Conservation (phyloP, 2,329 filamentous ascomycete genomes). For the Thermothelomyces thermophilus region DNA sequence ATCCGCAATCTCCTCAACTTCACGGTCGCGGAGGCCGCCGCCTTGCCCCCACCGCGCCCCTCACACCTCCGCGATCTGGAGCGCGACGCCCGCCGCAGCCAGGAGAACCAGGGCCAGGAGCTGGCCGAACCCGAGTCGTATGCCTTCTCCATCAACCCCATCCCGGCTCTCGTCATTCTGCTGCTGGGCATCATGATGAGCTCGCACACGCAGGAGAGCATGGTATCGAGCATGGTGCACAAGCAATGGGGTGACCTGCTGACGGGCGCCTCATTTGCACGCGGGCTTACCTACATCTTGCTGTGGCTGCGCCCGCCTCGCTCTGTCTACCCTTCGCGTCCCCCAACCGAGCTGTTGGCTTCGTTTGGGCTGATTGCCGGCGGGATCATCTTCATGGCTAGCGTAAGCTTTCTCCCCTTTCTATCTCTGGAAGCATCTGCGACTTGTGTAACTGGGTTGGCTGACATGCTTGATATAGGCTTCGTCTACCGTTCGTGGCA, state of each 20-base stretch:
- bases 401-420: constrained; percentile 48
- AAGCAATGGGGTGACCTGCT: constrained; percentile 88
- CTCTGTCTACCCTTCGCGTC: constrained; percentile 73
- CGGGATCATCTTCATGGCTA: constrained; percentile 88
- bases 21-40: constrained; percentile 31
- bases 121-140: constrained; percentile 61
- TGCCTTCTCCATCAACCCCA: constrained; percentile 73
- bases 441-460: too few species aligned
- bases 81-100: background rate
- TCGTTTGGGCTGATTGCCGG: constrained; percentile 83
- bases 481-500: constrained; percentile 66
- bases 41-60: constrained; percentile 10
- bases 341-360: constrained; percentile 82
- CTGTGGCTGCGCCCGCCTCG: constrained; percentile 74
- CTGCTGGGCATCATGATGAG: constrained; percentile 92
- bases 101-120: constrained; percentile 32
- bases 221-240: constrained; percentile 87
- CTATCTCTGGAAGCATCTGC: background rate
- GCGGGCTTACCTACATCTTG: constrained; percentile 71
- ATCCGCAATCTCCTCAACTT: constrained; percentile 63
- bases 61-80: background rate
- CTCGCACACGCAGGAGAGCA: constrained; percentile 76
- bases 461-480: too few species aligned
- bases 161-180: constrained; percentile 80
- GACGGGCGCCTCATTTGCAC: constrained; percentile 70